These are phyloP conservation scores for Pythium monospermum DNA, from an alignment of 352 stramenopile genomes.

Conservation along the genomic window DNA sequence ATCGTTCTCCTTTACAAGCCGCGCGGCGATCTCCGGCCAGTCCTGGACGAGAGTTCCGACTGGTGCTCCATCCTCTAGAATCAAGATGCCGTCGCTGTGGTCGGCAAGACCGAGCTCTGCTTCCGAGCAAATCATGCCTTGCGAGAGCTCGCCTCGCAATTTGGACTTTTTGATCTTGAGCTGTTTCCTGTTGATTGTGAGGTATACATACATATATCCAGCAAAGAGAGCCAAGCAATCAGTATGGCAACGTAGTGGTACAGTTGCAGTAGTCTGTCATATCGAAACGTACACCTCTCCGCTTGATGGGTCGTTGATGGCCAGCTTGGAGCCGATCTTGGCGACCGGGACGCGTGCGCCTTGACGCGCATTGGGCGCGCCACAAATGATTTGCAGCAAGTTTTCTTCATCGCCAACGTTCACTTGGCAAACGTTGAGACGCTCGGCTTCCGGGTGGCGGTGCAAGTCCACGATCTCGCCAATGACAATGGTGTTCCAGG, in stretches of 20 bases:
- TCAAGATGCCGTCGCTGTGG: slow-evolving; percentile 63
- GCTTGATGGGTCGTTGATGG: slow-evolving; percentile 40
- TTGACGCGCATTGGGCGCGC: slow-evolving; percentile 53
- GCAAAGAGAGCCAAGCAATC: not conserved
- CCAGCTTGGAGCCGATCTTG: slow-evolving; percentile 54
- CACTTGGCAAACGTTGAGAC: slow-evolving; percentile 63
- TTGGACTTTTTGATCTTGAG: slow-evolving; percentile 87
- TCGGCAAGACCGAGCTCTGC: slow-evolving; percentile 59
- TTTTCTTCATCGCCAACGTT: slow-evolving; percentile 51
- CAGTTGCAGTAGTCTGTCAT: no score
- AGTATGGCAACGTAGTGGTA: no score
- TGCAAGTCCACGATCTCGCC: slow-evolving; percentile 63
- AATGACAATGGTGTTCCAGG: slow-evolving; percentile 62
- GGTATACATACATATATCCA: not conserved
- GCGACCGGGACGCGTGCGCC: slow-evolving; percentile 62
- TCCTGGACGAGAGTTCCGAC: slow-evolving; percentile 49
- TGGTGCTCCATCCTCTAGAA: slow-evolving; percentile 49
- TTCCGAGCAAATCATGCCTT: slow-evolving; percentile 83
- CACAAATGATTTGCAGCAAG: slow-evolving; percentile 74
- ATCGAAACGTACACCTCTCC: slow-evolving; percentile 62
- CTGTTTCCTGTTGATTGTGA: slow-evolving; percentile 39
- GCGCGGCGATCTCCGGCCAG: slow-evolving; percentile 31
- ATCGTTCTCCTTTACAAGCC: slow-evolving; percentile 25
- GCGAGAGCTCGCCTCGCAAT: slow-evolving; percentile 66
- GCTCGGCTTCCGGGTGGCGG: slow-evolving; percentile 55